A percentile compares a stretch with the other conserved stretches of the same genome.
Evolutionary conservation across 257 asterid genomes (phyloP).

Genomic region (Hygrophila difformis): DNA sequence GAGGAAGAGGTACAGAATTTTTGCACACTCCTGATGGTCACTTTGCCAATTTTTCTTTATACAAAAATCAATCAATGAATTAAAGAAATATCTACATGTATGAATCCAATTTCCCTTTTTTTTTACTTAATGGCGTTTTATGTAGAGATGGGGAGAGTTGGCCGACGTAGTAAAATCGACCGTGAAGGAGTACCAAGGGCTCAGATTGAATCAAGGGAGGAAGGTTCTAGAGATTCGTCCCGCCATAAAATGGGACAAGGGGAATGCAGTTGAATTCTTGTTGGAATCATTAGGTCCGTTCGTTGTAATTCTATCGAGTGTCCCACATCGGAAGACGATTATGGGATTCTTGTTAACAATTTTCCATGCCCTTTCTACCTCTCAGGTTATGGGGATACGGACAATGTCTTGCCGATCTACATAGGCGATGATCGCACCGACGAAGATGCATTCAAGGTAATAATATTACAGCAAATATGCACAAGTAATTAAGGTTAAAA

Average conservation of each 20-base stretch:
- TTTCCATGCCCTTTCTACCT: too few species aligned
- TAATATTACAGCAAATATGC: not conserved
- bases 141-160: constrained; percentile 62
- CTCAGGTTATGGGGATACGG: constrained; percentile 23
- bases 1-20: constrained; percentile 44
- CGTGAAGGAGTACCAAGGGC: constrained; percentile 45
- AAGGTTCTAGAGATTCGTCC: constrained; percentile 92
- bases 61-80: too few species aligned
- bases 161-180: constrained; percentile 44
- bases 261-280: constrained; percentile 80
- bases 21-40: too few species aligned
- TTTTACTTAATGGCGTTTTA: too few species aligned
- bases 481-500: too few species aligned
- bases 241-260: constrained; percentile 82
- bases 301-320: too few species aligned
- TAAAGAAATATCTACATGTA: too few species aligned
- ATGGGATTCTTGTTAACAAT: too few species aligned
- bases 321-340: too few species aligned
- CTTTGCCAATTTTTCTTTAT: too few species aligned
- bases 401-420: constrained; percentile 50
- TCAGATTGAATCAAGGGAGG: constrained; percentile 61
- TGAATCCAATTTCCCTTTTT: not conserved
- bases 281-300: constrained; percentile 59
- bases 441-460: constrained; percentile 83
- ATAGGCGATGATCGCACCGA: constrained; percentile 78